These are phyloP conservation scores for Phytophthora syringae DNA, from an alignment of 352 stramenopile genomes.

Conservation along the genomic window DNA sequence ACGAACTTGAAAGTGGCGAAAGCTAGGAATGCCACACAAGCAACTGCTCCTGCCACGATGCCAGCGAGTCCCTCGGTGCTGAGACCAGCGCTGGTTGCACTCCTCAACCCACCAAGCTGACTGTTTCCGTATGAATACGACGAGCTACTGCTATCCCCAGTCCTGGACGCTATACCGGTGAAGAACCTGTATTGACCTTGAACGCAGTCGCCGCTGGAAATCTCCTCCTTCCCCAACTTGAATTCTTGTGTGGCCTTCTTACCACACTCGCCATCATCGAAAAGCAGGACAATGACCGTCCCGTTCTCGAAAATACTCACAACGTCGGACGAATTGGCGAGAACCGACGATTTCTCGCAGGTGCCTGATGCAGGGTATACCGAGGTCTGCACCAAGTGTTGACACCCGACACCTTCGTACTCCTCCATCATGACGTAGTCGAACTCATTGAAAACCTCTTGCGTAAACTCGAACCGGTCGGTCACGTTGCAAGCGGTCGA, in stretches of 20 bases:
- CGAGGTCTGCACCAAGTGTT: constrained; percentile 30
- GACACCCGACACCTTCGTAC: constrained; percentile 23
- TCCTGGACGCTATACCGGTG: constrained; percentile 13
- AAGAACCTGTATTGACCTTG: constrained; percentile 39
- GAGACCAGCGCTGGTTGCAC: background rate
- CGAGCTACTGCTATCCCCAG: constrained; percentile 13
- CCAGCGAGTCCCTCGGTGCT: constrained; percentile 8
- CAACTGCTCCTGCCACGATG: constrained; percentile 26
- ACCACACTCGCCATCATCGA: constrained; percentile 28
- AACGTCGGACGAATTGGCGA: constrained; percentile 29
- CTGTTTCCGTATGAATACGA: constrained; percentile 22
- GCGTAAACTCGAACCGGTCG: constrained; percentile 36
- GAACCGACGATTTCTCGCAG: constrained; percentile 35
- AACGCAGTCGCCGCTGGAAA: constrained; percentile 26
- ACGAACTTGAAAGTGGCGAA: constrained; percentile 34
- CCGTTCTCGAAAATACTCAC: constrained; percentile 36
- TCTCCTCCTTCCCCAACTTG: constrained; percentile 12
- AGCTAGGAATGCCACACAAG: constrained; percentile 24
- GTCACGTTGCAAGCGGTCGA: constrained; percentile 29
- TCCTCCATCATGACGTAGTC: constrained; percentile 45
- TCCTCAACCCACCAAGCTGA: constrained; percentile 1
- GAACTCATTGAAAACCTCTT: constrained; percentile 28
- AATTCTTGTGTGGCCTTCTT: constrained; percentile 20
- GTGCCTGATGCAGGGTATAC: constrained; percentile 36
- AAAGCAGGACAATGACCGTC: constrained; percentile 23